Evolutionary conservation across 148 eudicot genomes (phyloP).

Genomic region (Rhododendron griersonianum): DNA sequence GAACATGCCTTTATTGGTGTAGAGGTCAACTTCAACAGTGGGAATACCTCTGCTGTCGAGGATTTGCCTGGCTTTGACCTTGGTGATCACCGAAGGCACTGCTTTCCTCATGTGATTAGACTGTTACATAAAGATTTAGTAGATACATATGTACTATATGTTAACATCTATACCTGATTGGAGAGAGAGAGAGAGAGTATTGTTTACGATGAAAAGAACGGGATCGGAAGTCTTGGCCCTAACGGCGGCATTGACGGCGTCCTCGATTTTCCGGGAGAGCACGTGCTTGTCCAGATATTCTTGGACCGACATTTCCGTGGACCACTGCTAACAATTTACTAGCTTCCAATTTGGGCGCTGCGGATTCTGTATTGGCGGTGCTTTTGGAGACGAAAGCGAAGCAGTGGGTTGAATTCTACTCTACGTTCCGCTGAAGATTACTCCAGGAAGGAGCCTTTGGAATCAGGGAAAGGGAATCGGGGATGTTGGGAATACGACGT

Average conservation of each 20-base stretch:
- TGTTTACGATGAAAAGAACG: conserved; percentile 74
- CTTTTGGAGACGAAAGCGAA: background rate
- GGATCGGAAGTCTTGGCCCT: conserved; percentile 93
- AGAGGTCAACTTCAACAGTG: conserved; percentile 84
- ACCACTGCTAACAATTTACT: background rate
- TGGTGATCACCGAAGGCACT: conserved; percentile 83
- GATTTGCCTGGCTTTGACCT: conserved; percentile 89
- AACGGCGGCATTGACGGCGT: conserved; percentile 98
- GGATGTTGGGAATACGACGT: background rate
- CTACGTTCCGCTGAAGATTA: background rate
- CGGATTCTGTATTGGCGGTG: background rate
- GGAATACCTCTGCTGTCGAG: conserved; percentile 97
- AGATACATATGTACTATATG: background rate
- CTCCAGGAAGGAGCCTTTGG: background rate
- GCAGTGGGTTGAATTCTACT: background rate
- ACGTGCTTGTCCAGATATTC: conserved; percentile 86
- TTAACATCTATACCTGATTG: background rate
- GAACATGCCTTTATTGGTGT: conserved; percentile 86
- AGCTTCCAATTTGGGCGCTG: background rate
- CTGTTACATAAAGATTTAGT: conserved; percentile 21
- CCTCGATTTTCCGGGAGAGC: conserved; percentile 94
- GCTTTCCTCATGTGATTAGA: conserved; percentile 96
- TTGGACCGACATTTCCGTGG: conserved; percentile 67
- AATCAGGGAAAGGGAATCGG: background rate
- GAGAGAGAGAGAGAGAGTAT: background rate